Base-by-base conservation (phyloP, 192 early-diverging fungal species). In the Backusella australiensis region DNA sequence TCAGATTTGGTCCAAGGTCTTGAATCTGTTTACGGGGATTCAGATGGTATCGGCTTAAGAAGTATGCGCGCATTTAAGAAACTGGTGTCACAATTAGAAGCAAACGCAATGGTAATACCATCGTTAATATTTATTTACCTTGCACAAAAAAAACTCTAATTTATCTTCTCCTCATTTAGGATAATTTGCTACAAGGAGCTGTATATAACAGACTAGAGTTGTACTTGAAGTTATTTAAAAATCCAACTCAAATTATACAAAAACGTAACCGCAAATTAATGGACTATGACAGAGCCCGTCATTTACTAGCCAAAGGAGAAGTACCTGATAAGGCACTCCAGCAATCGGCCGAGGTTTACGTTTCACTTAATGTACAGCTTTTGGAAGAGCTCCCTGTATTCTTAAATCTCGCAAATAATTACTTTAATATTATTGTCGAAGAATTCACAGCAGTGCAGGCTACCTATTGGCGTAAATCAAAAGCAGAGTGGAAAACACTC, bases 361-460 rank as follows among this genome's bases (percentile, higher is more conserved):
- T 69, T 2, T 87, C 90, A 1, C 89, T 95, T 71, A 90, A 93
- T 76, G 90, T 84, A 14, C 91, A 95, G 77, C 80, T 95, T 8
- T 75, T 90, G 65, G 90, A 93, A 67, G 92, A 95, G 68, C 83
- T 95, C 6, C 94, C 94, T 2, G 77, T 78, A 70, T 91, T 94
- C 56, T 75, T 90, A 34, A 73, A 74, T 35, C 75, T 94, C 7
- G 86, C 89, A 0, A 78, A 80, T 1, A 81, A 88, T 73, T 93
- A 91, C 78, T 85, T 92, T 72, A 87, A 91, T 41, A 67, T 88
- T 8, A 87, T 92, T 21, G 76, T 88, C 2, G 82, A 82, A 72
- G 85, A 89, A 26, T 86, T 92, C 75, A 83, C 84, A 12, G 76
- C 78, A 42, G 79, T 92, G 0, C 92, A 93, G 67, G 75, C 84